Evolutionary conservation across 192 early-diverging fungal genomes (phyloP), one percentile per base, ranked within the genome.

Genomic region (Funneliformis mosseae): DNA sequence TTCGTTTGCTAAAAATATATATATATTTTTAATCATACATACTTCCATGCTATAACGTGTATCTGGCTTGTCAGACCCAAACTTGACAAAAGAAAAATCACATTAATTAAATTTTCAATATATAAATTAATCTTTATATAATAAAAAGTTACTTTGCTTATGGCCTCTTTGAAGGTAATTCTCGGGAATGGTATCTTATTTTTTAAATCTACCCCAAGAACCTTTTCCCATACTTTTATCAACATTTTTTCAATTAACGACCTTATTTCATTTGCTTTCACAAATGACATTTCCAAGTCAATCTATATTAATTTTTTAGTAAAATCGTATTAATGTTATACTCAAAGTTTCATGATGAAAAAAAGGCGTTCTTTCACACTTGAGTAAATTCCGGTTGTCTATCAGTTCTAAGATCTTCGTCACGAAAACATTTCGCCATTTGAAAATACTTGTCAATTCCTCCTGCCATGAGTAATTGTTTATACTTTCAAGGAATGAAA

Each of bases 301-400:
- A 98, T 90, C 91, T 93, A 89, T 46, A 79, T 42, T 38, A 50
- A 39, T 38, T 68, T 38, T 68, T 38, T 21, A 10, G 4, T 12
- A n/a, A 45, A 23, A 28, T 5, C 3, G 27, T 21, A 48, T 68
- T 63, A 18, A 59, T 8, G 45, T 48, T 41, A 21, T 11, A 9
- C 10, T 67, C 2, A 83, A 16, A 66, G 18, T 21, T 14, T 25
- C 21, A 77, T 64, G 59, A 18, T 4, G n/a, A 63, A 42, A 16
- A 18, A 23, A 7, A 39, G 5, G 18, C 21, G 5, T 23, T 11
- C 27, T 33, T 76, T 11, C 55, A 72, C 86, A 93, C 92, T 84
- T 98, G 96, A 6, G 95, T 98, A 77, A 98, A 98, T 82, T 98
- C 96, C 21, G 96, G 95, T 81, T 98, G 96, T 33, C 96, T 89